Percentiles rank a stretch among this genome's conserved stretches.
Evolutionary conservation across 1,139 yeast species (phyloP).

Genomic region (Hyphopichia pseudoburtonii): DNA sequence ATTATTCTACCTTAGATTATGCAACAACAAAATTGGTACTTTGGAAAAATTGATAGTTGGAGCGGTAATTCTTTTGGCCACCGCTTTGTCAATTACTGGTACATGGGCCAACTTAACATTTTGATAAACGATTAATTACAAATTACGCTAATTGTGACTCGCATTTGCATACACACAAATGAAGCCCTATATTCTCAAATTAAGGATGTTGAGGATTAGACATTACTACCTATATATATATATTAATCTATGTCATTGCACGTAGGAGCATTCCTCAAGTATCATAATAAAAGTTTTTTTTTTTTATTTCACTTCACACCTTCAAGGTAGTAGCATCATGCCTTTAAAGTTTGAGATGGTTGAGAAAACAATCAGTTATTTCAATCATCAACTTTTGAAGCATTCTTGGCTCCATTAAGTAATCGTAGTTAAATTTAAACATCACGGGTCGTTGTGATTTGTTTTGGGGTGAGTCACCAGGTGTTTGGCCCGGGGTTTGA

Average conservation of each 20-base stretch:
- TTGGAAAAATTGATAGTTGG: conserved; percentile 24
- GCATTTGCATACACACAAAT: too few species aligned
- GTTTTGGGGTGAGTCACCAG: too few species aligned
- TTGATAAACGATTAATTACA: too few species aligned
- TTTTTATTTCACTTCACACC: not conserved
- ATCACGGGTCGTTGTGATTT: too few species aligned
- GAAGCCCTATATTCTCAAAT: too few species aligned
- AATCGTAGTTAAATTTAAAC: conserved; percentile 46
- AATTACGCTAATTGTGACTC: too few species aligned
- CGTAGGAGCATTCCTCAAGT: too few species aligned
- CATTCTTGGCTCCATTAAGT: conserved; percentile 25
- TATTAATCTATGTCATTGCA: too few species aligned
- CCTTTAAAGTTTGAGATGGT: not conserved
- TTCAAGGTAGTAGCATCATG: not conserved
- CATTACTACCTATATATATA: too few species aligned
- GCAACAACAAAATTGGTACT: conserved; percentile 21
- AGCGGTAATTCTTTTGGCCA: conserved; percentile 23
- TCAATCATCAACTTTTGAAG: conserved; percentile 22
- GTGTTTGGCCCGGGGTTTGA: too few species aligned
- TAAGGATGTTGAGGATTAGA: too few species aligned
- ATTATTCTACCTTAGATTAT: conserved; percentile 47
- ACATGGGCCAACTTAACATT: conserved; percentile 40
- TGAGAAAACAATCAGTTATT: conserved; percentile 24
- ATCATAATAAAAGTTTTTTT: too few species aligned
- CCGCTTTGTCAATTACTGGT: conserved; percentile 32